Conservation (phyloP, 108 stramenopile species). For the Cyclotella baltica region DNA sequence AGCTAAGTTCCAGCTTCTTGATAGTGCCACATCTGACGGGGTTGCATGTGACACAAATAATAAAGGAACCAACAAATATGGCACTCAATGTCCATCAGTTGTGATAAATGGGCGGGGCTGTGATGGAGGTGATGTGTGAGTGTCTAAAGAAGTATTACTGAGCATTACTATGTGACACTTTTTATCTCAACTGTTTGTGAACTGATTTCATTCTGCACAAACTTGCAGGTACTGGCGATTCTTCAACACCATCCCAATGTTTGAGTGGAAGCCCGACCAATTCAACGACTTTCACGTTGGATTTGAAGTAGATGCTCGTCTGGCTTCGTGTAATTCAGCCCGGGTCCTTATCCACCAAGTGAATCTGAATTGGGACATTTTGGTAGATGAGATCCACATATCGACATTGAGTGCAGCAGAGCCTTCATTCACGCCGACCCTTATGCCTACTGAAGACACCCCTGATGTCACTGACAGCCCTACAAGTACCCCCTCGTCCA, state of each 20-base stretch:
- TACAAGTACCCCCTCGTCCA: conserved; percentile 25
- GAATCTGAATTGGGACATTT: conserved; percentile 37
- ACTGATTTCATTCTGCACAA: too few relatives aligned
- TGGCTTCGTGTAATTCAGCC: conserved; percentile 39
- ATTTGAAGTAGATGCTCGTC: conserved; percentile 34
- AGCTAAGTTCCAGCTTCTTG: conserved; percentile 46
- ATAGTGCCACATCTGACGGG: conserved; percentile 35
- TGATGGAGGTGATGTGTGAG: conserved; percentile 11
- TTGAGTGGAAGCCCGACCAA: conserved; percentile 36
- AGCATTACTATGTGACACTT: background rate
- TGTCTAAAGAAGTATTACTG: too few relatives aligned
- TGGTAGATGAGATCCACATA: conserved; percentile 48
- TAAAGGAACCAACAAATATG: conserved; percentile 10
- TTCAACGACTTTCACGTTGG: conserved; percentile 41
- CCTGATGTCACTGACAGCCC: conserved; percentile 18
- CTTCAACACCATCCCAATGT: conserved; percentile 25
- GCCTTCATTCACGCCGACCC: conserved; percentile 22
- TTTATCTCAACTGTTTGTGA: background rate
- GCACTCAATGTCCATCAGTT: conserved; percentile 53
- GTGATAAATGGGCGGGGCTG: conserved; percentile 44
- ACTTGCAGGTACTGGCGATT: conserved; percentile 33
- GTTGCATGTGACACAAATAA: conserved; percentile 38
- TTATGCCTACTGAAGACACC: conserved; percentile 20
- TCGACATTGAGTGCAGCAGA: conserved; percentile 1
- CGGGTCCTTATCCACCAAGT: conserved; percentile 43